phyloP scores from a whole-genome alignment of 1,139 yeast genomes.

The Saccharomycopsis crataegensis region DNA sequence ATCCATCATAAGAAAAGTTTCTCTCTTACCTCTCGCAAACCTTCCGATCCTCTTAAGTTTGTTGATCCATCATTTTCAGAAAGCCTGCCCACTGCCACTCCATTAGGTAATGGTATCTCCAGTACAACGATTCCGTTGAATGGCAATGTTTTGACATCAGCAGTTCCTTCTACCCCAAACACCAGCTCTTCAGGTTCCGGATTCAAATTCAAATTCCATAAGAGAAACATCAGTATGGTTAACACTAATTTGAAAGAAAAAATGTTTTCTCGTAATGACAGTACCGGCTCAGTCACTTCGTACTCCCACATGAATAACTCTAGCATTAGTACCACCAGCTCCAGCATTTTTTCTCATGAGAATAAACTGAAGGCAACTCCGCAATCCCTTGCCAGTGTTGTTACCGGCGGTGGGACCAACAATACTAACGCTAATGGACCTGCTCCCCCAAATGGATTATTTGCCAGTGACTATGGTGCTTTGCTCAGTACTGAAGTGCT shows the following conservation, averaged over 20 bases:
- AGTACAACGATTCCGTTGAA: not conserved
- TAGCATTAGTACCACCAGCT: not conserved
- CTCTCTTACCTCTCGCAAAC: not conserved
- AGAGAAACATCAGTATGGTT: constrained; percentile 7
- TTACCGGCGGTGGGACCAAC: not conserved
- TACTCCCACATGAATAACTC: not conserved
- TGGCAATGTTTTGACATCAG: not conserved
- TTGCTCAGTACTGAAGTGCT: not conserved
- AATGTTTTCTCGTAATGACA: not conserved
- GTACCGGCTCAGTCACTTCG: not conserved
- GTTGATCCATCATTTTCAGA: not conserved
- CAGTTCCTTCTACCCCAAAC: not conserved
- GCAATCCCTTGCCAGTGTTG: not conserved
- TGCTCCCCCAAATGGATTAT: not conserved
- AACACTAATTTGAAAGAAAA: not conserved
- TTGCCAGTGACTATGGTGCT: not conserved
- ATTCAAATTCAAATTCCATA: constrained; percentile 14
- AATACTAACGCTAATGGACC: not conserved
- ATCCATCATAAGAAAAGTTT: constrained; percentile 1
- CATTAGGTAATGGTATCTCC: too few species aligned
- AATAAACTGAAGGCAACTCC: not conserved
- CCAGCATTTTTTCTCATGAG: not conserved
- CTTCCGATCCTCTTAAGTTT: not conserved
- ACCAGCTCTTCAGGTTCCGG: not conserved
- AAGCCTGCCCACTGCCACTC: too few species aligned